phyloP scores from a whole-genome alignment of 2,329 filamentous ascomycete species.

The Pseudogymnoascus sp. region DNA sequence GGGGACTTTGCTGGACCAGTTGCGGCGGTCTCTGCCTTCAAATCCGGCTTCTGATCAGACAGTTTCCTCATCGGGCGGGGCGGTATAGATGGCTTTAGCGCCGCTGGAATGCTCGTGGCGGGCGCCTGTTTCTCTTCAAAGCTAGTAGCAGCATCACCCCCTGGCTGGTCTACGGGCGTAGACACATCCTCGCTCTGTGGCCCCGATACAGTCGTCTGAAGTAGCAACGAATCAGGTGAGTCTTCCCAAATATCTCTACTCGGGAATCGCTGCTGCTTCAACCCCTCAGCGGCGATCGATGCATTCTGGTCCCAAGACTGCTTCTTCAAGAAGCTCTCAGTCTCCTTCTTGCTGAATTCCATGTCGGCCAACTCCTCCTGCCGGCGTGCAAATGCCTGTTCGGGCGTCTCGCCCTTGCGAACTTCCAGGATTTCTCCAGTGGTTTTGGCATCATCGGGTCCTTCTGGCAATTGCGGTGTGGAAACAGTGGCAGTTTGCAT shows the following conservation, averaged over 20 bases:
- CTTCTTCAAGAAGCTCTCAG: constrained; percentile 47
- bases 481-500: constrained; percentile 75
- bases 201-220: constrained; percentile 65
- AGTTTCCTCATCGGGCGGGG: constrained; percentile 37
- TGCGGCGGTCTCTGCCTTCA: constrained; percentile 21
- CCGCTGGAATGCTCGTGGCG: constrained; percentile 36
- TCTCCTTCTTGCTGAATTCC: constrained; percentile 32
- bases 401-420: constrained; percentile 43
- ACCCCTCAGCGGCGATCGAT: constrained; percentile 42
- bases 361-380: constrained; percentile 59
- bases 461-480: constrained; percentile 61
- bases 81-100: constrained; percentile 52
- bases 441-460: constrained; percentile 22
- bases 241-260: constrained; percentile 96
- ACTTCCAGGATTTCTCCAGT: constrained; percentile 11
- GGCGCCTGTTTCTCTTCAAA: constrained; percentile 25
- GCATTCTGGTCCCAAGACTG: constrained; percentile 43
- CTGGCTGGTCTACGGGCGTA: constrained; percentile 35
- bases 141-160: constrained; percentile 24
- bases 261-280: constrained; percentile 65
- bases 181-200: constrained; percentile 41
- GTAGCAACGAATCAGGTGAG: constrained; percentile 71
- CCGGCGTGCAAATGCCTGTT: constrained; percentile 57
- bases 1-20: constrained; percentile 17
- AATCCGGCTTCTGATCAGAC: constrained; percentile 30